These are phyloP conservation scores for Boletellus dicymbophilus DNA, from an alignment of 1,284 basidiomycete species.

Conservation along the genomic window DNA sequence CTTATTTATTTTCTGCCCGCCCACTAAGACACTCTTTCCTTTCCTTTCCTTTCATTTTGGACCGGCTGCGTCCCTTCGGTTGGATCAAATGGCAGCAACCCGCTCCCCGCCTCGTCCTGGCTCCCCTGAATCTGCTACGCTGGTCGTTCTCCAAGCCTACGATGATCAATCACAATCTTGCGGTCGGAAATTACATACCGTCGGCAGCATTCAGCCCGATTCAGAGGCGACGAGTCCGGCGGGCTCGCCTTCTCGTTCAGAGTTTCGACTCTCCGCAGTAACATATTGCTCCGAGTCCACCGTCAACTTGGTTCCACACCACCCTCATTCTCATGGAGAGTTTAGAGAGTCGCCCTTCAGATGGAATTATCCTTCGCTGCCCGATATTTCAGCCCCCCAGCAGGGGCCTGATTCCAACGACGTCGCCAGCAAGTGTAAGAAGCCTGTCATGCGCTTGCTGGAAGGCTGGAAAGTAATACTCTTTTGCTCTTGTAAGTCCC, in stretches of 20 bases:
- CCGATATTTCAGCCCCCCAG: conserved; percentile 18
- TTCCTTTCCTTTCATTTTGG: conserved; percentile 7
- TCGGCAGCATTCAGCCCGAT: background rate
- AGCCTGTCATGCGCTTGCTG: conserved; percentile 23
- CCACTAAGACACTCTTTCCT: conserved; percentile 1
- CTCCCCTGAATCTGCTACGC: conserved; percentile 32
- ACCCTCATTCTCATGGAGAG: conserved; percentile 17
- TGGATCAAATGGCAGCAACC: conserved; percentile 14
- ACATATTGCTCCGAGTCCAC: conserved; percentile 24
- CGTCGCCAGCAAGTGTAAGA: conserved; percentile 2
- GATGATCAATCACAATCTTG: conserved; percentile 10
- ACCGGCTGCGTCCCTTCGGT: conserved; percentile 3
- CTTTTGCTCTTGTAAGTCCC: conserved; percentile 56
- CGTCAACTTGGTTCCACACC: conserved; percentile 23
- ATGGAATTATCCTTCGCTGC: conserved; percentile 30
- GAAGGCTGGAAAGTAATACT: conserved; percentile 58
- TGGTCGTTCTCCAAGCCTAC: conserved; percentile 31
- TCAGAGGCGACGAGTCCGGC: conserved; percentile 9
- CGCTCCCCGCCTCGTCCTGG: conserved; percentile 10
- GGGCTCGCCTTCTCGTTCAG: conserved; percentile 22
- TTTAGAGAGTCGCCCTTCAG: conserved; percentile 32
- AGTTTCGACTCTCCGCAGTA: conserved; percentile 24
- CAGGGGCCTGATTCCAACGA: conserved; percentile 1
- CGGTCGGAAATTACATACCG: background rate
- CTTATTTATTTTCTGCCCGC: conserved; percentile 21